Base-by-base conservation (phyloP, 225 moss, liverwort and hornwort species). In the Sphagnum tenellum region DNA sequence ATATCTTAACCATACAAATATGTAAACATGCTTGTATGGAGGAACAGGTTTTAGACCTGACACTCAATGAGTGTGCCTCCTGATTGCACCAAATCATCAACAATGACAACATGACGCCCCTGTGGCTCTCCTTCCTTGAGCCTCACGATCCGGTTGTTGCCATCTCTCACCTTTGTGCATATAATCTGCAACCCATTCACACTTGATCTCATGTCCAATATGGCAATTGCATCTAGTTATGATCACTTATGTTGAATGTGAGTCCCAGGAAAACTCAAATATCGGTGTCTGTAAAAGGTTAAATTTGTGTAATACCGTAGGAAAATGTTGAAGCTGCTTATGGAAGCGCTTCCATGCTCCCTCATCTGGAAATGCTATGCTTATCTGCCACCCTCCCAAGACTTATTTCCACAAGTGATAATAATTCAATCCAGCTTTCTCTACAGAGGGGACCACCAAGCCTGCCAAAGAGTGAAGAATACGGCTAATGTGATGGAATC, bases 241-340 rank as follows among this genome's bases (percentile, higher is more conserved):
- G 29, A 29, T 0, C 29, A 29, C 29, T 29, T 29, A 29, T 29
- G 29, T 29, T 29, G 29, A 29, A 29, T 29, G 29, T 29, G 29
- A 29, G 29, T 29, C 1, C 29, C 29, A 29, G 29, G 29, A 29
- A 29, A 29, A 29, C 29, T 29, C 29, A 29, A 29, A 29, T 29
- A 29, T 29, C 29, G 29, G 29, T 29, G 29, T 1, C 29, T 29
- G 29, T 29, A 29, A 29, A 29, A 29, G 29, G 29, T 29, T 1
- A 29, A 29, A 29, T 29, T 29, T 29, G 29, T 29, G 53, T 12
- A 66, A 11, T 79, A 94, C 94, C 70, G 72, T 98, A 48, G 96
- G 96, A 67, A 98, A 98, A 73, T 98, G 96, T 83, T 98, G 96
- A 49, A 98, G 89, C 79, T 98, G 96, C 82, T 89, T 98, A 77